Conservation (phyloP, 2,329 filamentous ascomycete genomes). For the Magnaporthiopsis poae region DNA sequence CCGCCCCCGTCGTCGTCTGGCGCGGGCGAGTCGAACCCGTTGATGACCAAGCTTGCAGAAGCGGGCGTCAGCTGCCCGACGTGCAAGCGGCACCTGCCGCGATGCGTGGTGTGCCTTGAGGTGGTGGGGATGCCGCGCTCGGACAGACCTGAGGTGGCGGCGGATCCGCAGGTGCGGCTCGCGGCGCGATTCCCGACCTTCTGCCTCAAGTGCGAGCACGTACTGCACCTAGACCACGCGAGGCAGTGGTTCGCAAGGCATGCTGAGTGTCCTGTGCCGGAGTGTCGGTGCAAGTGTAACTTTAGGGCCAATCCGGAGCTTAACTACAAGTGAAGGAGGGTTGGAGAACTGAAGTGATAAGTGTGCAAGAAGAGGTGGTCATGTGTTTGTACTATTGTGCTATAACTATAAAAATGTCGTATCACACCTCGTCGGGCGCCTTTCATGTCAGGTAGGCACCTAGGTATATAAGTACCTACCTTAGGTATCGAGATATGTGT, state of each 20-base stretch:
- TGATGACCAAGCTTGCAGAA: conserved; percentile 45
- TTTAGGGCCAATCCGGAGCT: conserved; percentile 51
- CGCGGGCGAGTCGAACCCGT: conserved; percentile 34
- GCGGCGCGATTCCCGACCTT: conserved; percentile 57
- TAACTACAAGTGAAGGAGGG: conserved; percentile 34
- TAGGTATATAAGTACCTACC: too few relatives aligned
- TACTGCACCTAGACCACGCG: conserved; percentile 57
- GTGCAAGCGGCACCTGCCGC: conserved; percentile 56
- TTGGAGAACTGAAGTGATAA: neutral
- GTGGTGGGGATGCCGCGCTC: conserved; percentile 55
- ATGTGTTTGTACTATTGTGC: neutral
- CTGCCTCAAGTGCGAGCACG: conserved; percentile 58
- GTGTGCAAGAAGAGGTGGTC: neutral
- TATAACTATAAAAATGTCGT: neutral
- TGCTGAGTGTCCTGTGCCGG: conserved; percentile 57
- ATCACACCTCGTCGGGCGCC: neutral
- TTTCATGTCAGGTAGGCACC: too few relatives aligned
- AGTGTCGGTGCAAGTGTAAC: conserved; percentile 57
- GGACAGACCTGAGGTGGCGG: conserved; percentile 43
- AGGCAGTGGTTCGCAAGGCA: conserved; percentile 57
- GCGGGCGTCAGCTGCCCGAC: conserved; percentile 56
- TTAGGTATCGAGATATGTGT: too few relatives aligned
- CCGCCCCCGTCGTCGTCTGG: conserved; percentile 11
- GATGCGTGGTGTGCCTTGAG: conserved; percentile 59
- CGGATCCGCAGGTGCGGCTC: conserved; percentile 35